A percentile compares a stretch with the other conserved stretches of the same genome.
phyloP scores from a whole-genome alignment of 2,329 filamentous ascomycete species.

The Thielaviopsis musarum region DNA sequence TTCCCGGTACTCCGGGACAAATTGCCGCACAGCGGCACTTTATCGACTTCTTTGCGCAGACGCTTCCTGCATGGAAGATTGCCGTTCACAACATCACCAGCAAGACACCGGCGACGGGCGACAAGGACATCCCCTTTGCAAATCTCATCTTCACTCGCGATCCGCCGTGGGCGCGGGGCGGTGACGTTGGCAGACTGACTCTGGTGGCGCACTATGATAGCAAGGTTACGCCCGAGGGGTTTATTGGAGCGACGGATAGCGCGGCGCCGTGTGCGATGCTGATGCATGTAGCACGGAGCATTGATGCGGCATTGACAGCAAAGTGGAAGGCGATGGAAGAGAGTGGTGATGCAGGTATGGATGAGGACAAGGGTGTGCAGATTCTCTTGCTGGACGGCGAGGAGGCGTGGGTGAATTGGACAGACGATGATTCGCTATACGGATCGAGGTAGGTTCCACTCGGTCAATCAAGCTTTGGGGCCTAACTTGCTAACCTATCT shows the following conservation, averaged over 20 bases:
- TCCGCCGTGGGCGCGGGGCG: constrained; percentile 60
- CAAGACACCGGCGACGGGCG: constrained; percentile 59
- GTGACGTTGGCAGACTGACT: constrained; percentile 65
- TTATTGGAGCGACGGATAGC: constrained; percentile 86
- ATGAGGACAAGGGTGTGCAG: constrained; percentile 70
- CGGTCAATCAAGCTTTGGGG: not conserved
- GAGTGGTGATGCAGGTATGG: constrained; percentile 40
- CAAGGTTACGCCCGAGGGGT: constrained; percentile 62
- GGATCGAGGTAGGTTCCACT: constrained; percentile 51
- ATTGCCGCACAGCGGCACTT: constrained; percentile 63
- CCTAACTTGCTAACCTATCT: not conserved
- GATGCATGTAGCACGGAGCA: constrained; percentile 64
- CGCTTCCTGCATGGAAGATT: constrained; percentile 64
- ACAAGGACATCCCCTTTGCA: constrained; percentile 58
- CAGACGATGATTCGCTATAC: constrained; percentile 67
- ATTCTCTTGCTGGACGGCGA: constrained; percentile 85
- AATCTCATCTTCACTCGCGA: constrained; percentile 80
- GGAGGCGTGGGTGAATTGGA: constrained; percentile 77
- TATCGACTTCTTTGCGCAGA: constrained; percentile 56
- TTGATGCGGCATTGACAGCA: constrained; percentile 61
- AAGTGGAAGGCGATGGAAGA: constrained; percentile 65
- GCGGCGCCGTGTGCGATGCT: constrained; percentile 90
- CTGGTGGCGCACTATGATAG: constrained; percentile 92
- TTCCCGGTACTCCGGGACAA: constrained; percentile 71
- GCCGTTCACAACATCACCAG: constrained; percentile 82